A percentile compares a stretch with the other conserved stretches of the same genome.
Evolutionary conservation across 1,284 basidiomycete species (phyloP).

Genomic region (Agaricales sp.): DNA sequence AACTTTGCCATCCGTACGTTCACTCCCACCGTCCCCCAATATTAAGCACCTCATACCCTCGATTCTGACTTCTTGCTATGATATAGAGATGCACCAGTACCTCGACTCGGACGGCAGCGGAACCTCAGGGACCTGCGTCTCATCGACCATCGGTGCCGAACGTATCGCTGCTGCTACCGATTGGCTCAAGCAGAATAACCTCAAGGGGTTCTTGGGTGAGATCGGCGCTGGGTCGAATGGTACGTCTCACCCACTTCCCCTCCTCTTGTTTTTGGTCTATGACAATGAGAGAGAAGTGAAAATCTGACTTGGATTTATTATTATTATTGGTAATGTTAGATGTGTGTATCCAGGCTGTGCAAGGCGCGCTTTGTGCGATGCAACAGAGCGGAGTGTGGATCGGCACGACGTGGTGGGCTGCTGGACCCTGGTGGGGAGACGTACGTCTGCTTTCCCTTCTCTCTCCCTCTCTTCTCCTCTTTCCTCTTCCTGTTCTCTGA

Average conservation of each 20-base stretch:
- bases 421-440: slow-evolving; percentile 50
- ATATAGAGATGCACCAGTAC: slow-evolving; percentile 58
- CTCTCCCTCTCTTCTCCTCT: not conserved
- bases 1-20: slow-evolving; percentile 44
- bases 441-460: slow-evolving; percentile 25
- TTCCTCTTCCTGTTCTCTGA: slow-evolving; percentile 1
- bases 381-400: slow-evolving; percentile 51
- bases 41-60: not conserved
- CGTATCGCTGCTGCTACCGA: slow-evolving; percentile 43
- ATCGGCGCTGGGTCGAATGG: slow-evolving; percentile 49
- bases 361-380: slow-evolving; percentile 47
- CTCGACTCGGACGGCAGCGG: slow-evolving; percentile 58
- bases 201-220: slow-evolving; percentile 58
- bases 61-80: not conserved
- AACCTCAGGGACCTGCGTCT: slow-evolving; percentile 43
- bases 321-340: slow-evolving; percentile 9
- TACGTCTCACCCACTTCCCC: slow-evolving; percentile 12
- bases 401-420: slow-evolving; percentile 46
- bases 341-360: slow-evolving; percentile 39
- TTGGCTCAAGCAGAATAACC: slow-evolving; percentile 48
- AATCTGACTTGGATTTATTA: too few species aligned
- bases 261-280: slow-evolving; percentile 7
- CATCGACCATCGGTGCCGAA: slow-evolving; percentile 46
- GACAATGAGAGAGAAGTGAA: too few species aligned
- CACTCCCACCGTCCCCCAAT: not conserved